Base-by-base conservation (phyloP, 352 stramenopile genomes). In the Globisporangium cylindrosporum region DNA sequence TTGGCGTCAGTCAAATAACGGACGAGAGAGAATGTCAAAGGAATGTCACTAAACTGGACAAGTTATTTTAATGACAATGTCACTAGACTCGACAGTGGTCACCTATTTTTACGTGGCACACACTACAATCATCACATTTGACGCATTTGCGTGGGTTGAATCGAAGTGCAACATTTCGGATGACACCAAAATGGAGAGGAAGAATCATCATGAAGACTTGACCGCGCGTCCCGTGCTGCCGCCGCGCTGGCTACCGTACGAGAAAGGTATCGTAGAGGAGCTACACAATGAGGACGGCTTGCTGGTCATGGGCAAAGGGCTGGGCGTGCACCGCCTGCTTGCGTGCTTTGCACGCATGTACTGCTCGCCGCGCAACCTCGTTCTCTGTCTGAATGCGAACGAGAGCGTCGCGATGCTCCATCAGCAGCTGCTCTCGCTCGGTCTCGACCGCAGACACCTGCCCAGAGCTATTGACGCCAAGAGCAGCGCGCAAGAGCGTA, bases 371-470 rank as follows among this genome's bases (percentile, higher is more conserved):
- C 85, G 80, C 69, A 78, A 76, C 48, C 92, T 95, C 51, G 86
- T 99, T 53, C 81, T 99, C 60, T 93, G 98, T 70, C 74, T 99
- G 15, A 98, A 98, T 72, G 81, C 91, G 25, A 96, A 85, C 57
- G 94, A 98, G 24, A 75, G 94, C 25, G 90, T 96, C 22, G 74
- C 84, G 8, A 79, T 86, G 24, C 77, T 97, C 41, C 70, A 81
- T 8, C 81, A 92, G 59, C 66, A 94, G 59, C 76, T 99, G 32
- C 74, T 96, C 49, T 82, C 82, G n/a, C 89, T 98, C 71, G 96
- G 95, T 1, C 89, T 97, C 6, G 85, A 93, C 25, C 78, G 86
- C 27, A 75, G 89, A n/a, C 71, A 91, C 43, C 73, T 99, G 32
- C 97, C 97, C 18, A 77, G 29, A 15, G 48, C 25, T 3, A 76